Evolutionary conservation across 1,284 basidiomycete species (phyloP), one percentile per base, ranked within the genome.

Genomic region (Afroboletus lepidellus): DNA sequence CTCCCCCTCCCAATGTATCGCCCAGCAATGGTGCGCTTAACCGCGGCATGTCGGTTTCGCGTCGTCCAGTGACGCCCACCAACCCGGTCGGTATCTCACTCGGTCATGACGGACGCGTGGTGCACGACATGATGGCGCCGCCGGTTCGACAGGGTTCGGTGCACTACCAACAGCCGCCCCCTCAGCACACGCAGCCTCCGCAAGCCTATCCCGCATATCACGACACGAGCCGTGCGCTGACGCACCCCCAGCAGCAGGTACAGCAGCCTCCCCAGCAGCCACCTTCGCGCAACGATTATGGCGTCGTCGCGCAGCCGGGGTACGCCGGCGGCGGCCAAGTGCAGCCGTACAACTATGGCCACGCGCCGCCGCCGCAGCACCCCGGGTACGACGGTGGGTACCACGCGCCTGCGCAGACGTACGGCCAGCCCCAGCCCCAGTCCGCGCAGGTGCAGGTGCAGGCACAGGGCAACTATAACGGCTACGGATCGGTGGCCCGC

Each of bases 121-220:
- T 69, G 20, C 66, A 67, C n/a, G 69, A 67, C 29, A 41, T 58
- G 50, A 69, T 67, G 64, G 61, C 57, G 5, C 66, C 57, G 27
- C 48, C 50, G 0, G 29, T 34, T 3, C 54, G 56, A 1, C 60
- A 53, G 12, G 20, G 50, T 11, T 11, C 53, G 5, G 8, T 16
- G 16, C 56, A 57, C 12, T 67, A 64, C 29, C 20, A 43, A 8
- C 60, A 54, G 9, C 46, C 62, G 0, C 50, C 61, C 1, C 52
- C 63, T 44, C 60, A 50, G 11, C 34, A 52, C 1, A 29, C 51
- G 1, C 63, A 64, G 12, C 53, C 64, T 2, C 51, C 60, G 9
- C 66, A 59, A 18, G 16, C 62, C 23, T 66, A 69, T 16, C 27
- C 51, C 0, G 47, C 41, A 5, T 68, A 66, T 27, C 60, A 54